These are phyloP conservation scores for Acanthamoeba lugdunensis DNA, from an alignment of 208 protist species.

Conservation along the genomic window DNA sequence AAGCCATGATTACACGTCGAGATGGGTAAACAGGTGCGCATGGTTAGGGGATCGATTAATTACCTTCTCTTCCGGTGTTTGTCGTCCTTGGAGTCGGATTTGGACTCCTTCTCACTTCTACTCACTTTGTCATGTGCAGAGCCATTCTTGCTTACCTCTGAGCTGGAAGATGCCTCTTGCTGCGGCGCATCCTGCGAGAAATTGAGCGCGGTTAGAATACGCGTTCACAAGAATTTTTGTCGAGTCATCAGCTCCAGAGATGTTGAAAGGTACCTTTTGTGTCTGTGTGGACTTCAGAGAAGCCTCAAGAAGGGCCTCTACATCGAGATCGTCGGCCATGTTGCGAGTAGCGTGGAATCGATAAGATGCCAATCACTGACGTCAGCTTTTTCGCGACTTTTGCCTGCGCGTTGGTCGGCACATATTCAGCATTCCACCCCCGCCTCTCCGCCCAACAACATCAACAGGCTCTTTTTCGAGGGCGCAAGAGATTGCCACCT, in stretches of 20 bases:
- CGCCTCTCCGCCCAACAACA: not conserved
- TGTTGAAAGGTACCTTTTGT: not conserved
- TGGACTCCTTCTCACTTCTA: constrained; percentile 22
- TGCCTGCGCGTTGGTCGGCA: too few species aligned
- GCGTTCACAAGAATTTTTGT: too few species aligned
- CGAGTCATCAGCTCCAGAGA: not conserved
- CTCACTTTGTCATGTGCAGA: constrained; percentile 9
- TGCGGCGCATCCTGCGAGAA: not conserved
- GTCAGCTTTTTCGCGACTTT: not conserved
- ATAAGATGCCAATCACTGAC: not conserved
- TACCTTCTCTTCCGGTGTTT: constrained; percentile 68
- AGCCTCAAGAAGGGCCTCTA: constrained; percentile 68
- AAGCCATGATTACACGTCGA: not conserved
- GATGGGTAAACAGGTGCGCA: not conserved
- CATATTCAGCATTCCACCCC: too few species aligned
- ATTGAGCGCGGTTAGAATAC: too few species aligned
- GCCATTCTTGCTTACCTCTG: constrained; percentile 30
- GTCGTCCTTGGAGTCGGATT: constrained; percentile 46
- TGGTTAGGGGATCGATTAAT: not conserved
- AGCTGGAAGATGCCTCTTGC: not conserved
- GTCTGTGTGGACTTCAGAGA: constrained; percentile 39
- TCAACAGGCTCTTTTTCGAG: not conserved
- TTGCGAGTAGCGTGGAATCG: not conserved
- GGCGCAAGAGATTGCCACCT: not conserved
- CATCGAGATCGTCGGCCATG: constrained; percentile 74